Percentiles rank a stretch among this genome's conserved stretches.
Evolutionary conservation across 345 rosid genomes (phyloP).

Genomic region (Syzygium grande): DNA sequence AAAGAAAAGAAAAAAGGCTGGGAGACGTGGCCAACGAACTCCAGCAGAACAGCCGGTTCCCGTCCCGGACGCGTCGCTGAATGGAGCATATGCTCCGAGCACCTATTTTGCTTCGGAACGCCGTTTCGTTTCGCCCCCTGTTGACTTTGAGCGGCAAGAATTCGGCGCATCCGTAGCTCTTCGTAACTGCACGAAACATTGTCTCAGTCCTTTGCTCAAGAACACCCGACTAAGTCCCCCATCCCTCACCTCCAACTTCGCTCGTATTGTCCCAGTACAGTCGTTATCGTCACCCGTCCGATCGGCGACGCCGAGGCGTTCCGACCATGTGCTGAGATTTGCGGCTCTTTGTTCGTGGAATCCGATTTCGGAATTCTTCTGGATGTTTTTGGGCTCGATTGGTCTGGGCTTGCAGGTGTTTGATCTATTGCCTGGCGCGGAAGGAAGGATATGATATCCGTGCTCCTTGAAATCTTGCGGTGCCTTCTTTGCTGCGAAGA

Average conservation of each 20-base stretch:
- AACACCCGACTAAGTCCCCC: neutral
- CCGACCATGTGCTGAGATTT: neutral
- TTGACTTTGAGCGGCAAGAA: neutral
- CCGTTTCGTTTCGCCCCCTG: neutral
- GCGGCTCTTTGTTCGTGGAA: neutral
- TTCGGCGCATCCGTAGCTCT: neutral
- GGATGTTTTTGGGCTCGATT: neutral
- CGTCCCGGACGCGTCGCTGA: neutral
- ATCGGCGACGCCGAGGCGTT: neutral
- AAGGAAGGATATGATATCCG: neutral
- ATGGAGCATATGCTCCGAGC: neutral
- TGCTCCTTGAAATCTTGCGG: neutral
- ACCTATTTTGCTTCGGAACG: neutral
- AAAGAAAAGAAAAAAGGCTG: accelerated
- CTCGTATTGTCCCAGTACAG: neutral
- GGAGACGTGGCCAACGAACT: neutral
- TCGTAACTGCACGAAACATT: neutral
- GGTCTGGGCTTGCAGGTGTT: neutral
- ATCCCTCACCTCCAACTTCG: neutral
- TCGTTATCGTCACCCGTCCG: neutral
- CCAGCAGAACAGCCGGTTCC: neutral
- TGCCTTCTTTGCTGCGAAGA: neutral
- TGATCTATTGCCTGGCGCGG: neutral
- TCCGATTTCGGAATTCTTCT: neutral
- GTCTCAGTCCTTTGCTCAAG: neutral